phyloP scores from a whole-genome alignment of 176 grass and related monocot species.

The Zizania latifolia region DNA sequence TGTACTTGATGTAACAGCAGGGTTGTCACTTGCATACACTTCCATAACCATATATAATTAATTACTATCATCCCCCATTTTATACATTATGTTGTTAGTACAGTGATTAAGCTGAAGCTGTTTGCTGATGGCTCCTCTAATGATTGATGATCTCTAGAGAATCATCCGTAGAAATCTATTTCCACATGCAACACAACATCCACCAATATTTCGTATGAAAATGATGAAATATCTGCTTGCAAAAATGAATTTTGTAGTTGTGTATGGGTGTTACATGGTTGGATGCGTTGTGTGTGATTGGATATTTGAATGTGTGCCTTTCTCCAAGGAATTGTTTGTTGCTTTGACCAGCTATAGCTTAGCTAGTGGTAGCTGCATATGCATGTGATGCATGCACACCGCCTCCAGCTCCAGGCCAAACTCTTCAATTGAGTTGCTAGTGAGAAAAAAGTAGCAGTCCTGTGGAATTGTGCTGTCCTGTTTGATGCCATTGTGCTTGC shows the following conservation, averaged over 20 bases:
- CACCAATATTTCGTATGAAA: no score
- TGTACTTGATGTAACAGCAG: slow-evolving; percentile 73
- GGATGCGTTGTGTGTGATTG: not conserved
- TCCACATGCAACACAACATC: no score
- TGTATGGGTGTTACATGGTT: no score
- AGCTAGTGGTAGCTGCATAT: no score
- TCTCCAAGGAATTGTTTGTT: not conserved
- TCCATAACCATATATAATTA: slow-evolving; percentile 30
- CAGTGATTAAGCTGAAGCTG: not conserved
- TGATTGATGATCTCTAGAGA: no score
- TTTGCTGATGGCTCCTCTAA: not conserved
- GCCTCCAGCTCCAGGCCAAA: slow-evolving; percentile 35
- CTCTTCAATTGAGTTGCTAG: slow-evolving; percentile 26
- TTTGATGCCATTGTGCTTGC: slow-evolving; percentile 9
- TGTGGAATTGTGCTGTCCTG: slow-evolving; percentile 18
- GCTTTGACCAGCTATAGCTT: not conserved
- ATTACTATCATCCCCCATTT: slow-evolving; percentile 14
- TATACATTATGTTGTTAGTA: slow-evolving; percentile 1
- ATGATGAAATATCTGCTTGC: no score
- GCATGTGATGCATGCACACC: slow-evolving; percentile 31
- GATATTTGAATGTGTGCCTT: not conserved
- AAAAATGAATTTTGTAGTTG: no score
- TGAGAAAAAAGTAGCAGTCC: not conserved
- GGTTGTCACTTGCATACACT: slow-evolving; percentile 43
- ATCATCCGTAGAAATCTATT: no score